Conservation (phyloP, 1,139 yeast genomes). For the Suhomyces kunorum region DNA sequence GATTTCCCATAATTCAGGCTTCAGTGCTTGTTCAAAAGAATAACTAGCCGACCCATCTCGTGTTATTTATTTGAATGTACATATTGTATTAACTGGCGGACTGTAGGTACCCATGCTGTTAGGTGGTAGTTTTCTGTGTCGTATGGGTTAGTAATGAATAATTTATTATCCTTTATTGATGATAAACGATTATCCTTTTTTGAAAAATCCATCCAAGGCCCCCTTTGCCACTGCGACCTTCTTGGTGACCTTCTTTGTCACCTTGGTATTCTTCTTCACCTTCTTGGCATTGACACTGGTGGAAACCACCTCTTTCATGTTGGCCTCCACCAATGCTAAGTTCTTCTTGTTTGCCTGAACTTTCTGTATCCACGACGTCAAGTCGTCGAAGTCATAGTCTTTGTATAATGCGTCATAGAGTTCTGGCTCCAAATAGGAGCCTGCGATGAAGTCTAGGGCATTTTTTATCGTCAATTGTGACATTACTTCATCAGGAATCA, state of each 20-base stretch:
- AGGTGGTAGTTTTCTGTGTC: too few species aligned
- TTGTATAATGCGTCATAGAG: constrained; percentile 21
- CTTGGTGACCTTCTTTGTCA: constrained; percentile 22
- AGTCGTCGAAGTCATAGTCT: constrained; percentile 23
- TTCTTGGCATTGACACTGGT: constrained; percentile 20
- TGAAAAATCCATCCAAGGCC: constrained; percentile 64
- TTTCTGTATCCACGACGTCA: constrained; percentile 32
- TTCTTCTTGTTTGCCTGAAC: constrained; percentile 30
- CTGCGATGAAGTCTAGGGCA: constrained; percentile 35
- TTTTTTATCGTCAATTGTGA: constrained; percentile 24
- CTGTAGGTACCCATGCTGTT: too few species aligned
- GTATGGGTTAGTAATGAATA: too few species aligned
- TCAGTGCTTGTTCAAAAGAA: neutral
- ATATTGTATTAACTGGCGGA: neutral
- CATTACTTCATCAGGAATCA: constrained; percentile 33
- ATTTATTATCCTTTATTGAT: too few species aligned
- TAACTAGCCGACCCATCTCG: neutral
- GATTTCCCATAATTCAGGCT: neutral
- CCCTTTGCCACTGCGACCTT: constrained; percentile 59
- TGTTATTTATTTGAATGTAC: constrained; percentile 7
- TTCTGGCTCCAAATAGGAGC: constrained; percentile 25
- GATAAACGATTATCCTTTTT: constrained; percentile 30
- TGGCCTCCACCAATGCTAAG: constrained; percentile 37
- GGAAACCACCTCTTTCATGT: constrained; percentile 30
- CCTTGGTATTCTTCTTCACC: constrained; percentile 21